Base-by-base conservation (phyloP, 139 green algal species). In the Monoraphidium neglectum region DNA sequence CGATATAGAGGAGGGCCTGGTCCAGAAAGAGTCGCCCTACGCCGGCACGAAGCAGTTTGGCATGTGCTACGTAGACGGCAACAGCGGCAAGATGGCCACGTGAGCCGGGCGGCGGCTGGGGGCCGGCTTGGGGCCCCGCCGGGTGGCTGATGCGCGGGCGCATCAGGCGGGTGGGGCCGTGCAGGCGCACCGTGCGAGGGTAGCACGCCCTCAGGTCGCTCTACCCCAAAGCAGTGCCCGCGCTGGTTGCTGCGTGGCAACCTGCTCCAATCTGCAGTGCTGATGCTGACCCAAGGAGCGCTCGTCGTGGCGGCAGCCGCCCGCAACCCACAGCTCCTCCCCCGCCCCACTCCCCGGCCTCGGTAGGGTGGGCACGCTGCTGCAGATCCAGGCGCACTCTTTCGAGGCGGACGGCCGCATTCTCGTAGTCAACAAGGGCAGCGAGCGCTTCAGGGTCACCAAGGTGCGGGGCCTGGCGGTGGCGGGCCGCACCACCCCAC, bases 1-100 rank as follows among this genome's bases (percentile, higher is more conserved):
- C 28, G 88, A 81, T 2, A 49, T 93, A 2, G 89, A 93, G 62
- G 87, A 93, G 32, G 89, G 83, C 26, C 74, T 93, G 38, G 85
- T 91, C 13, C 84, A 93, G 57, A 69, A 66, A 3, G 87, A 93
- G n/a, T 88, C 77, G 2, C 81, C 84, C 13, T 91, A 82, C 81
- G 76, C 62, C 82, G 73, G 75, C 33, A 75, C 53, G 5, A 36
- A 38, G 3, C 18, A 26, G 24, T 80, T 80, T 40, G 75, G 88
- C 36, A 89, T 93, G 79, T 90, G 83, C 70, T 88, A 87, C 63
- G 66, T 88, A 18, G 82, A 86, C 46, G 79, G 83, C 12, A 59
- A 85, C 23, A 63, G 72, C 2, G 54, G 78, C 38, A 62, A 68
- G 15, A 43, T 77, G 1, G 21, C 43, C n/a, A 54, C 43, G 43